Base-by-base conservation (phyloP, 192 early-diverging fungal genomes). In the Irineochytrium annulatum region DNA sequence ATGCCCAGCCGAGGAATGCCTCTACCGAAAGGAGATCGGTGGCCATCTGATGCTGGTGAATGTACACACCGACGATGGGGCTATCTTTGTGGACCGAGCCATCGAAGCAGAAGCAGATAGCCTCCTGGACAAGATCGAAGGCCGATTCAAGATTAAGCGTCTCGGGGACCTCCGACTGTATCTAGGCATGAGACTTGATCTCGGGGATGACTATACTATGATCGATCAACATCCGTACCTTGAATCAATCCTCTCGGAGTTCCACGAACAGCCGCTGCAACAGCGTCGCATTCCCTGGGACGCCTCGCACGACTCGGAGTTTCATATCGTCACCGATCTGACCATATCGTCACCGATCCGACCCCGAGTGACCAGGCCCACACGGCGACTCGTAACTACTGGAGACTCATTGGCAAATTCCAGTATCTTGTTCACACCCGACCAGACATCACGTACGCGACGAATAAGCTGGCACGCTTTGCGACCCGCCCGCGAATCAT, bases 161-260 rank as follows among this genome's bases (percentile, higher is more conserved):
- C 11, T 55, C 26, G 53, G 30, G 6, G n/a, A 16, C 26, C 30
- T 55, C 4, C 8, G 22, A 6, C 34, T n/a, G 30, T 32, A 55
- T 30, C 30, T 55, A 5, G 26, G 30, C 6, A 27, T 33, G 14
- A 19, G 46, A 5, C 13, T 58, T 26, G 11, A 58, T 4, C 43
- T 29, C 28, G 13, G 19, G 14, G 14, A 16, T 4, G 39, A 17
- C 35, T 5, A 16, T 4, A 43, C 56, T 3, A 19, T 14, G 8
- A 58, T 58, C 17, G 22, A 35, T 27, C 56, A 46, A 46, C 19
- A 35, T n/a, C n/a, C 56, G 13, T 58, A 58, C 56, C 19, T n/a
- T 19, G 24, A 48, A 11, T 58, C 56, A 4, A 43, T 58, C n/a
- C 19, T 62, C 22, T n/a, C 30, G 8, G 51, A 55, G 30, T 55